phyloP scores from a whole-genome alignment of 2,329 filamentous ascomycete species.

The Exophiala phaeomuriformis region DNA sequence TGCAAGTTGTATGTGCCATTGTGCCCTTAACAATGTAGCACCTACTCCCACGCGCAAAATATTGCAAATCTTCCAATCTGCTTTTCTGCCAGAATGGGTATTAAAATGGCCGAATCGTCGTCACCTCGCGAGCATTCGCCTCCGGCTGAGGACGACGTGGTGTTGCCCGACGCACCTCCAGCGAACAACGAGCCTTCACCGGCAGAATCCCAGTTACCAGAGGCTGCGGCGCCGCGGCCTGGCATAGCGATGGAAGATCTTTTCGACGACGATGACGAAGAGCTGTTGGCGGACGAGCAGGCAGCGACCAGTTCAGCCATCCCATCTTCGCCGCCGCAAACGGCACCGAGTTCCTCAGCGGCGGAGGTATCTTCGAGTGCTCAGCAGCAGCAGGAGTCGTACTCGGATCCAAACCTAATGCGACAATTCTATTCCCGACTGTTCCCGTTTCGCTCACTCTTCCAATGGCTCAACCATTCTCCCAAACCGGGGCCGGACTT shows the following conservation, averaged over 20 bases:
- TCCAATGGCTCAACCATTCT: slow-evolving; percentile 96
- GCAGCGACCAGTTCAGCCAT: slow-evolving; percentile 44
- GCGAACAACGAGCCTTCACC: slow-evolving; percentile 1
- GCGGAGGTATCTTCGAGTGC: slow-evolving; percentile 33
- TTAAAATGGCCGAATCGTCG: slow-evolving; percentile 29
- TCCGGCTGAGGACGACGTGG: slow-evolving; percentile 18
- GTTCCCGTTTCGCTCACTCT: slow-evolving; percentile 89
- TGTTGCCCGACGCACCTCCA: slow-evolving; percentile 25
- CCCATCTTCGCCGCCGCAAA: slow-evolving; percentile 25
- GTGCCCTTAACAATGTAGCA: too few species aligned
- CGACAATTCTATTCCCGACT: slow-evolving; percentile 90
- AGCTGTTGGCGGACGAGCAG: slow-evolving; percentile 51
- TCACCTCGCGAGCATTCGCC: slow-evolving; percentile 12
- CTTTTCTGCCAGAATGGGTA: slow-evolving; percentile 14
- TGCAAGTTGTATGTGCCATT: too few species aligned
- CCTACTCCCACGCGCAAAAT: too few species aligned
- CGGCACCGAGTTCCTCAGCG: slow-evolving; percentile 35
- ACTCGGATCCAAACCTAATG: slow-evolving; percentile 62
- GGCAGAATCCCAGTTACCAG: background rate
- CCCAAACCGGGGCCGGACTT: slow-evolving; percentile 81
- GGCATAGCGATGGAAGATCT: slow-evolving; percentile 49
- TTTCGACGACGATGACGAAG: slow-evolving; percentile 42
- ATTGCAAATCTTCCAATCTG: background rate
- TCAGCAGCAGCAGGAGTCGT: slow-evolving; percentile 7
- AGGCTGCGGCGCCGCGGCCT: slow-evolving; percentile 11